Evolutionary conservation across 2,329 filamentous ascomycete genomes (phyloP), one percentile per base, ranked within the genome.

Genomic region (Neopestalotiopsis rosae): DNA sequence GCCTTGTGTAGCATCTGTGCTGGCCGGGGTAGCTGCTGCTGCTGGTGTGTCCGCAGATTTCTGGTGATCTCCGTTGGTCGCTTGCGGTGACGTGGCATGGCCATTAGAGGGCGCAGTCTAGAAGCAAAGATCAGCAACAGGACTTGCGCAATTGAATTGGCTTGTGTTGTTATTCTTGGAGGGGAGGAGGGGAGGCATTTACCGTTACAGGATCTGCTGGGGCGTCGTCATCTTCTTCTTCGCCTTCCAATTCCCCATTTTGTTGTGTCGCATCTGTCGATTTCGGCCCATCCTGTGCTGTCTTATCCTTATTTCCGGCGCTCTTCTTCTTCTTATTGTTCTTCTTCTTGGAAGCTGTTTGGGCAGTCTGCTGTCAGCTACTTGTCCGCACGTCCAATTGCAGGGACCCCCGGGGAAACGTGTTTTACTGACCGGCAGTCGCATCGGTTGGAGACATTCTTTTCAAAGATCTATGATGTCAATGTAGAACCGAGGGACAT

Each of bases 281-380:
- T 67, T 73, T 74, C 40, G 49, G 72, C 63, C 74, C 79, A 64
- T 79, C 74, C 68, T 80, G 78, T 63, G 76, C 71, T 12, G 79
- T 71, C 74, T 85, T 86, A 68, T 80, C 77, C 77, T 86, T 87
- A 76, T 80, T 81, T 59, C 82, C 81, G 32, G 59, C 32, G 73
- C 85, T 87, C 83, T 87, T 88, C 82, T 88, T 89, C 80, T 88
- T 89, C 74, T 86, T 89, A 75, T 84, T 86, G 77, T 84, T 86
- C 81, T 87, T 89, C 81, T 88, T 89, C 79, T 86, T 87, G 64
- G 83, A 75, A 74, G 80, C 82, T 83, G 66, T 24, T 61, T n/a
- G 20, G 12, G 61, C 62, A 57, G 58, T 78, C 61, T 77, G 75
- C 70, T 70, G 52, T 56, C 42, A 45, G n/a, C 45, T 52, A 52